Conservation (phyloP, 768 basidiomycete species). For the Gymnopilus junonius region DNA sequence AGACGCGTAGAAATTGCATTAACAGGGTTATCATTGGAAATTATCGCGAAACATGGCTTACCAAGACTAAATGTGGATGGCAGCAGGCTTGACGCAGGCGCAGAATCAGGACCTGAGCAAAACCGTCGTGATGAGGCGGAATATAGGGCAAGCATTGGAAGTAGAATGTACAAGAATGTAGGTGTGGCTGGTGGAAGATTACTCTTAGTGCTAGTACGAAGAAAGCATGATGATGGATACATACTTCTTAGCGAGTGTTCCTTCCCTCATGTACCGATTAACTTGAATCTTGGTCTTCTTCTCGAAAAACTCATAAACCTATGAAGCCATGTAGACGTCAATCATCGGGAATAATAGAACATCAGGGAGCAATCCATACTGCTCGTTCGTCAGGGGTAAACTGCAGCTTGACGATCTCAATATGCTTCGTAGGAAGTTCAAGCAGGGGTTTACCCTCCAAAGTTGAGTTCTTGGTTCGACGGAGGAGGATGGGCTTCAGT, state of each 20-base stretch:
- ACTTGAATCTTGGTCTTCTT: constrained; percentile 55
- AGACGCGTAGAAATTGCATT: not conserved
- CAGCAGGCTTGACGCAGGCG: constrained; percentile 76
- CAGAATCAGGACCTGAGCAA: constrained; percentile 65
- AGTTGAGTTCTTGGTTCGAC: constrained; percentile 71
- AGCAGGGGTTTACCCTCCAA: constrained; percentile 74
- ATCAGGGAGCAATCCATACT: constrained; percentile 36
- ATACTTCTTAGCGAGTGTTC: constrained; percentile 76
- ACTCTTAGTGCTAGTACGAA: too few relatives aligned
- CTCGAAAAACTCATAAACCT: constrained; percentile 62
- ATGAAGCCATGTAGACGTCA: too few relatives aligned
- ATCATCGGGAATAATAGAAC: not conserved
- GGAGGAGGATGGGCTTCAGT: constrained; percentile 66
- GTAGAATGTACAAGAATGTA: constrained; percentile 46
- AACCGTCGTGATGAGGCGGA: not conserved
- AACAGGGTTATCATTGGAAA: too few relatives aligned
- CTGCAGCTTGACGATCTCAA: constrained; percentile 60
- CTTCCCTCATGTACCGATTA: constrained; percentile 62
- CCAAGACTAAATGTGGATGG: constrained; percentile 73
- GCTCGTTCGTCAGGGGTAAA: constrained; percentile 71
- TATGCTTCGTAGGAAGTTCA: constrained; percentile 60
- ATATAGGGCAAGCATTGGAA: not conserved
- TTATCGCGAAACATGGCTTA: too few relatives aligned
- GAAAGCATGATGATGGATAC: too few relatives aligned
- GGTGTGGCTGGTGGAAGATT: constrained; percentile 45